Percentiles rank a stretch among this genome's conserved stretches.
Evolutionary conservation across 306 rosid genomes (phyloP).

Genomic region (Dryas drummondii): DNA sequence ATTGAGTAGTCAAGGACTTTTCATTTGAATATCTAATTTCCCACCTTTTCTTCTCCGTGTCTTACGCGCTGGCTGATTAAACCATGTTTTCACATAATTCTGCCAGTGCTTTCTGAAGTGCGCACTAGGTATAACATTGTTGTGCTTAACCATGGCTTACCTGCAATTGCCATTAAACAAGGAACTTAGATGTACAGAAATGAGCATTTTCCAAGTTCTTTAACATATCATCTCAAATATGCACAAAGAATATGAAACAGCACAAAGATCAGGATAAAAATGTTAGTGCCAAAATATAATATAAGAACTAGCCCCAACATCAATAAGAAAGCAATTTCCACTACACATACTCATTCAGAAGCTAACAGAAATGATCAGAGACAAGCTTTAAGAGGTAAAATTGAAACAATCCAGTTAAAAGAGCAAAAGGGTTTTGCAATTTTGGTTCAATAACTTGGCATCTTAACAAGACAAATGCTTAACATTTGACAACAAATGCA

Average conservation of each 20-base stretch:
- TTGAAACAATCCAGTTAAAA: too few relatives aligned
- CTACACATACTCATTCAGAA: too few relatives aligned
- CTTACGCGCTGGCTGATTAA: conserved; percentile 67
- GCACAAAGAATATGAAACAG: neutral
- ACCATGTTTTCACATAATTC: conserved; percentile 71
- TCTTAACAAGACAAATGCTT: too few relatives aligned
- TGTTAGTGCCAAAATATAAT: neutral
- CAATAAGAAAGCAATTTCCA: too few relatives aligned
- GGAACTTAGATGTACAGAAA: neutral
- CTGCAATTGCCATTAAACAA: conserved; percentile 5
- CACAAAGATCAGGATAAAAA: neutral
- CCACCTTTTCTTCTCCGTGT: conserved; percentile 64
- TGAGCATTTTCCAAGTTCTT: neutral
- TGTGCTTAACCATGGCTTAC: conserved; percentile 70
- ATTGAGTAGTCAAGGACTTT: neutral
- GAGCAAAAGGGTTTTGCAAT: too few relatives aligned
- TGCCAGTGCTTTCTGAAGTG: conserved; percentile 80
- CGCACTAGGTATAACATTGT: conserved; percentile 61
- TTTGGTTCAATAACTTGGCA: too few relatives aligned
- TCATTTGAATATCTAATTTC: neutral
- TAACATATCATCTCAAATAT: neutral
- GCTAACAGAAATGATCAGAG: too few relatives aligned
- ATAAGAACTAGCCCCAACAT: neutral
- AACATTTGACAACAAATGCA: too few relatives aligned
- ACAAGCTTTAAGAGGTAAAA: too few relatives aligned